Conservation (phyloP, 2,329 filamentous ascomycete species). For the Dactylellina sp. region DNA sequence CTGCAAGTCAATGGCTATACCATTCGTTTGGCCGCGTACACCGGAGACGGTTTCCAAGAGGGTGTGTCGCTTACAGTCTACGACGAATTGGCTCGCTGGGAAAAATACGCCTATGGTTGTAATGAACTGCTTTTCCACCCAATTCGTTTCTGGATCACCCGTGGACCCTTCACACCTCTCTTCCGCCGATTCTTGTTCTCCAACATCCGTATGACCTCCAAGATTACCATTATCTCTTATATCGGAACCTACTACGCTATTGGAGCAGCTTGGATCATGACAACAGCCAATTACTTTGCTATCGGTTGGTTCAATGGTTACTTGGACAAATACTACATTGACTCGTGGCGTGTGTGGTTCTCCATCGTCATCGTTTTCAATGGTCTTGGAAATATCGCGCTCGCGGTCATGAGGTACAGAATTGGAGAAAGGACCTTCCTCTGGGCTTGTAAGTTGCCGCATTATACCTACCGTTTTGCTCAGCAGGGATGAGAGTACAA, state of each 20-base stretch:
- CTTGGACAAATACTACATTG: slow-evolving; percentile 82
- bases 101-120: slow-evolving; percentile 87
- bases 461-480: slow-evolving; percentile 62
- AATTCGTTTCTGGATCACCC: slow-evolving; percentile 76
- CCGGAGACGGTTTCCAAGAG: slow-evolving; percentile 82
- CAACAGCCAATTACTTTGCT: slow-evolving; percentile 78
- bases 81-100: slow-evolving; percentile 85
- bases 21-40: slow-evolving; percentile 78
- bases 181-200: slow-evolving; percentile 80
- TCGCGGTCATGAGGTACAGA: slow-evolving; percentile 79
- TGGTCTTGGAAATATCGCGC: slow-evolving; percentile 77
- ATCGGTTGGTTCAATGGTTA: slow-evolving; percentile 81
- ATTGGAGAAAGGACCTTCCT: slow-evolving; percentile 73
- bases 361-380: slow-evolving; percentile 83
- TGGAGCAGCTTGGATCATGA: slow-evolving; percentile 79
- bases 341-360: slow-evolving; percentile 83
- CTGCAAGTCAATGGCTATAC: slow-evolving; percentile 79
- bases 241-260: slow-evolving; percentile 85
- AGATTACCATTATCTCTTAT: slow-evolving; percentile 80
- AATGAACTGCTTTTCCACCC: slow-evolving; percentile 86
- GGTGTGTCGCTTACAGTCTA: slow-evolving; percentile 86
- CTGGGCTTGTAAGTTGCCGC: slow-evolving; percentile 64
- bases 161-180: slow-evolving; percentile 81
- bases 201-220: slow-evolving; percentile 79
- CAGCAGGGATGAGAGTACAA: background rate